Evolutionary conservation across 176 grass and related monocot genomes (phyloP).

Genomic region (Cenchrus fungigraminus): DNA sequence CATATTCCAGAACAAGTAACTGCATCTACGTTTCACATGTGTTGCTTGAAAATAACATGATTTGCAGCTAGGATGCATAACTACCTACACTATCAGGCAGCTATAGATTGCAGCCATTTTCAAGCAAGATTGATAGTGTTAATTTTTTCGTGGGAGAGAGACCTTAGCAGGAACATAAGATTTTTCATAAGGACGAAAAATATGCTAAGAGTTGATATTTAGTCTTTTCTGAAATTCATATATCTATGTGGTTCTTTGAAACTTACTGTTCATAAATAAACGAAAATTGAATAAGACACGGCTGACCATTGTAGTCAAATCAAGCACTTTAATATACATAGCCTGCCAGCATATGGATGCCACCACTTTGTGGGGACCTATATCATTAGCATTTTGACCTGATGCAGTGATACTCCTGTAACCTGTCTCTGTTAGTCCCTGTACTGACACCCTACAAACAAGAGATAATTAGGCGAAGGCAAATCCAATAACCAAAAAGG

Average conservation of each 20-base stretch:
- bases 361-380: constrained; percentile 29
- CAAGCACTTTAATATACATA: constrained; percentile 31
- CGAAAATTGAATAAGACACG: constrained; percentile 6
- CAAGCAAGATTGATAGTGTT: no score
- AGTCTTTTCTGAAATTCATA: constrained; percentile 8
- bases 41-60: background rate
- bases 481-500: constrained; percentile 30
- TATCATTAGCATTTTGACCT: constrained; percentile 45
- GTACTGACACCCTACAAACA: constrained; percentile 31
- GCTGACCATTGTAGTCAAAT: constrained; percentile 14
- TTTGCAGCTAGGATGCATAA: no score
- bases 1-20: no score
- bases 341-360: background rate
- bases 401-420: constrained; percentile 9
- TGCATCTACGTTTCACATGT: no score
- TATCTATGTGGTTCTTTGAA: constrained; percentile 4
- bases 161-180: background rate
- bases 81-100: no score
- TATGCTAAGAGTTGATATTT: background rate
- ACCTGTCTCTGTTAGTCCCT: constrained; percentile 18
- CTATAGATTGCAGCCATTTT: no score
- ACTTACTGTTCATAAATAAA: background rate
- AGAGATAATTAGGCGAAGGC: constrained; percentile 40
- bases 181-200: background rate
- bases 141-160: no score